Percentiles rank a stretch among this genome's conserved stretches.
Evolutionary conservation across 495 filamentous ascomycete species (phyloP).

Genomic region (Bathelium albidoporum): DNA sequence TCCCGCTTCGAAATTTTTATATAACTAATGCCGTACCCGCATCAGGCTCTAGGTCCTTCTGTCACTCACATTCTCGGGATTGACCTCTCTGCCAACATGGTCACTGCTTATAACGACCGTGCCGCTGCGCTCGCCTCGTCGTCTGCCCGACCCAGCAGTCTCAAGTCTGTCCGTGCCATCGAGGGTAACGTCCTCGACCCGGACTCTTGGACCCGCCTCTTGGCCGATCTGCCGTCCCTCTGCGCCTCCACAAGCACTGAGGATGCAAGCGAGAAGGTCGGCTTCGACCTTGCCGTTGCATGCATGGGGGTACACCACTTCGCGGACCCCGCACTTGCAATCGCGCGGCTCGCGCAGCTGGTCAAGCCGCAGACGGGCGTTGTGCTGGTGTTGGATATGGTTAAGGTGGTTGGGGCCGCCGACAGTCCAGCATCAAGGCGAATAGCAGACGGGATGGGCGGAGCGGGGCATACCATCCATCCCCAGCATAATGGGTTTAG

Average conservation of each 20-base stretch:
- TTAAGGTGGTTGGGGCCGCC: constrained; percentile 23
- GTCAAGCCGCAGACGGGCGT: constrained; percentile 50
- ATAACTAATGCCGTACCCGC: too few species aligned
- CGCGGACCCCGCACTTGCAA: constrained; percentile 45
- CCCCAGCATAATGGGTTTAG: constrained; percentile 16
- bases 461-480: constrained; percentile 15
- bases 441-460: neutral
- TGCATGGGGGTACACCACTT: constrained; percentile 68
- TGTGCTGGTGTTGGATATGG: constrained; percentile 55
- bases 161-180: constrained; percentile 39
- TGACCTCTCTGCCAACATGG: constrained; percentile 20
- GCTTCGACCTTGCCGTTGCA: constrained; percentile 56
- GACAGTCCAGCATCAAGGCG: too few species aligned
- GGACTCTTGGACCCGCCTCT: constrained; percentile 24
- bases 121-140: constrained; percentile 17
- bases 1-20: too few species aligned
- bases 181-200: constrained; percentile 47
- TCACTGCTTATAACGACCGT: constrained; percentile 15
- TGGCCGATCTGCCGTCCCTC: constrained; percentile 34
- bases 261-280: too few species aligned
- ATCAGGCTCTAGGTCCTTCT: neutral
- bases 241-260: too few species aligned
- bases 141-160: too few species aligned
- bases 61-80: constrained; percentile 31
- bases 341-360: constrained; percentile 46